Conservation (phyloP, 352 stramenopile species). For the Pythium myriotylum region DNA sequence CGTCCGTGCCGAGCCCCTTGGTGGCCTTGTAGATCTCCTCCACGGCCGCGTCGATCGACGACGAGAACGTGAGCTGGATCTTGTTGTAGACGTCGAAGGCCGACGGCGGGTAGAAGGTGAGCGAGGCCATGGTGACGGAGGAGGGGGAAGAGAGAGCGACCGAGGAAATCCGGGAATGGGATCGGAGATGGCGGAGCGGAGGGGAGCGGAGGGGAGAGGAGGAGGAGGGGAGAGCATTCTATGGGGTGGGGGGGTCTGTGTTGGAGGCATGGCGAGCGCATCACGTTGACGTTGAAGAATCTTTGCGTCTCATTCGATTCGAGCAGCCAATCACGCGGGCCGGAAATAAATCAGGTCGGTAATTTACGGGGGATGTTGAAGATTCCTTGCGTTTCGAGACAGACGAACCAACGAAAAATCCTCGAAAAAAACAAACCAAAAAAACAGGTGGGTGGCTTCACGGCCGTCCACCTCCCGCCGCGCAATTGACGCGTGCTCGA, state of each 20-base stretch:
- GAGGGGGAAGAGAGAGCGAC: slow-evolving; percentile 1
- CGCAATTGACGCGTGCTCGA: no score
- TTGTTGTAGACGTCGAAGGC: slow-evolving; percentile 27
- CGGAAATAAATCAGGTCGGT: slow-evolving; percentile 19
- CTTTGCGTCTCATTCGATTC: slow-evolving; percentile 2
- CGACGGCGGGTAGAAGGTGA: slow-evolving; percentile 27
- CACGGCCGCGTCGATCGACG: slow-evolving; percentile 52
- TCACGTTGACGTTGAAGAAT: not conserved
- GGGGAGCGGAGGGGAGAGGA: not conserved
- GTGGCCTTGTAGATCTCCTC: slow-evolving; percentile 60
- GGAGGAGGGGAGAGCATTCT: not conserved
- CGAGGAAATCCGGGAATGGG: slow-evolving; percentile 13
- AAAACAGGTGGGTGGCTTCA: no score
- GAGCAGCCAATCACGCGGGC: slow-evolving; percentile 5
- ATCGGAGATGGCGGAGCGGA: not conserved
- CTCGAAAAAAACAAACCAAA: not conserved
- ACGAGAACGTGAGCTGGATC: slow-evolving; percentile 32
- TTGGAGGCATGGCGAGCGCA: not conserved
- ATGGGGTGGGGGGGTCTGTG: not conserved
- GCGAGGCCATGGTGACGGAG: not conserved
- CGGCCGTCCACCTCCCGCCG: no score
- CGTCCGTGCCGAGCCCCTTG: slow-evolving; percentile 70
- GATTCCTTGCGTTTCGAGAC: not conserved
- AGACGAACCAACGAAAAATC: not conserved
- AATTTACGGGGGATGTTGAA: slow-evolving; percentile 11